Evolutionary conservation across 2,329 filamentous ascomycete genomes (phyloP).

Genomic region (Colletotrichum magnum): DNA sequence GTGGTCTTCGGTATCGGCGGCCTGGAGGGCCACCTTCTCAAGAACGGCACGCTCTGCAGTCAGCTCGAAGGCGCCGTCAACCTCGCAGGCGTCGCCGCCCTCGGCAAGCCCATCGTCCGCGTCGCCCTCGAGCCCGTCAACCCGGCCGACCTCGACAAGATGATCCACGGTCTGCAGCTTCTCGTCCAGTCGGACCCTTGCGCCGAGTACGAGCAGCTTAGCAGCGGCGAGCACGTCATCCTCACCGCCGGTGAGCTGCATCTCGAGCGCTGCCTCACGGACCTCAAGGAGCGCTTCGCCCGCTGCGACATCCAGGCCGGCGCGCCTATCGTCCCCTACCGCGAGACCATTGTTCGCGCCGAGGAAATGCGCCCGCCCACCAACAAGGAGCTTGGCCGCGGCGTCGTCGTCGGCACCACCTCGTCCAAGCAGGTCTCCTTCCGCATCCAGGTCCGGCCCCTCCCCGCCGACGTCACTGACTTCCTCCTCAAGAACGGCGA

Average conservation of each 20-base stretch:
- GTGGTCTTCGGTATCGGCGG: constrained; percentile 96
- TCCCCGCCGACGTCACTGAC: constrained; percentile 84
- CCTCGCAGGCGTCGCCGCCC: constrained; percentile 85
- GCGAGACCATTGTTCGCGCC: constrained; percentile 89
- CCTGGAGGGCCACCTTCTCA: constrained; percentile 92
- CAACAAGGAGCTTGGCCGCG: constrained; percentile 88
- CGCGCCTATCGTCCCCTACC: constrained; percentile 94
- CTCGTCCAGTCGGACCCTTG: constrained; percentile 96
- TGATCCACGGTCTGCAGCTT: constrained; percentile 89
- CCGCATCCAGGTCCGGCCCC: constrained; percentile 80
- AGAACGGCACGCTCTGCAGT: constrained; percentile 94
- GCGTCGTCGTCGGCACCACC: constrained; percentile 81
- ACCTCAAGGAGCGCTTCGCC: constrained; percentile 92
- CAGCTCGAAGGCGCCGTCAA: constrained; percentile 90
- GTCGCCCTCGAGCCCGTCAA: constrained; percentile 95
- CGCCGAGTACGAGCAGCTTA: constrained; percentile 93
- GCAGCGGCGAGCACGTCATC: constrained; percentile 94
- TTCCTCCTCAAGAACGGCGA: constrained; percentile 86
- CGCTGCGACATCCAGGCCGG: constrained; percentile 95
- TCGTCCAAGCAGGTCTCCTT: constrained; percentile 89
- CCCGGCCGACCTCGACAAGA: constrained; percentile 91
- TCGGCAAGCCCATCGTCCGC: constrained; percentile 91
- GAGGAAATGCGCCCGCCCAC: constrained; percentile 93
- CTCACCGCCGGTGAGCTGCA: constrained; percentile 95
- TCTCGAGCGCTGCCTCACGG: constrained; percentile 92